These are phyloP conservation scores for Zymoseptoria crescenta DNA, from an alignment of 2,329 filamentous ascomycete genomes.

Conservation along the genomic window DNA sequence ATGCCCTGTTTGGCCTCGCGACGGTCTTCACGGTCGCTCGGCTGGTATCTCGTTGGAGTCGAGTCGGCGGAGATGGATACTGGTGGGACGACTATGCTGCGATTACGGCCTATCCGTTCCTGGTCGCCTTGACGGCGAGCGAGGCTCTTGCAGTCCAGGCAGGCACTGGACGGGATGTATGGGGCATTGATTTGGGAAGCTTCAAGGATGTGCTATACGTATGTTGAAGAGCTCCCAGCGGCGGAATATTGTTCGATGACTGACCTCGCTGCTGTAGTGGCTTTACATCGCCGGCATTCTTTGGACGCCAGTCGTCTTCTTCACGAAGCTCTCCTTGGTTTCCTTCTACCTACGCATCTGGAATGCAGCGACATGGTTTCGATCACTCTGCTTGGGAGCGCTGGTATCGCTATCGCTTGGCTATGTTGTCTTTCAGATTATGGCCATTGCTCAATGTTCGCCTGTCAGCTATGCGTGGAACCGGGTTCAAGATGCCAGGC, in stretches of 20 bases:
- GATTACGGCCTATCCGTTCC: background rate
- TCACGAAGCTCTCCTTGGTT: constrained; percentile 5
- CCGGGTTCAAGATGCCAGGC: background rate
- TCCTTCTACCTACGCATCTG: constrained; percentile 6
- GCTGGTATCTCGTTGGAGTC: background rate
- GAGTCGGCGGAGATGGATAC: constrained; percentile 5
- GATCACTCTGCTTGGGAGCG: constrained; percentile 3
- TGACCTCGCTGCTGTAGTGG: constrained; percentile 5
- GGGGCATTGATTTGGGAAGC: background rate
- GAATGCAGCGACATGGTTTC: background rate
- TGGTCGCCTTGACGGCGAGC: constrained; percentile 6
- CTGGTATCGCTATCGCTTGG: constrained; percentile 3
- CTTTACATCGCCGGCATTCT: constrained; percentile 7
- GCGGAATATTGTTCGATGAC: no score
- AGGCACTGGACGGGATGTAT: constrained; percentile 9
- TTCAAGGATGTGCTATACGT: background rate
- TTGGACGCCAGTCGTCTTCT: constrained; percentile 5
- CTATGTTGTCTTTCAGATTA: constrained; percentile 6
- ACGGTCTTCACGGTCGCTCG: constrained; percentile 2
- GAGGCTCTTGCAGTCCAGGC: constrained; percentile 6
- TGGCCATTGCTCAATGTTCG: constrained; percentile 5
- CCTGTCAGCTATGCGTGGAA: constrained; percentile 6
- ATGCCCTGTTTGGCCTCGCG: constrained; percentile 4
- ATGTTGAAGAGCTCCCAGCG: background rate
- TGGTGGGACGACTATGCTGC: constrained; percentile 6